Conservation (phyloP, 1,284 basidiomycete genomes). For the Caloboletus firmus region DNA sequence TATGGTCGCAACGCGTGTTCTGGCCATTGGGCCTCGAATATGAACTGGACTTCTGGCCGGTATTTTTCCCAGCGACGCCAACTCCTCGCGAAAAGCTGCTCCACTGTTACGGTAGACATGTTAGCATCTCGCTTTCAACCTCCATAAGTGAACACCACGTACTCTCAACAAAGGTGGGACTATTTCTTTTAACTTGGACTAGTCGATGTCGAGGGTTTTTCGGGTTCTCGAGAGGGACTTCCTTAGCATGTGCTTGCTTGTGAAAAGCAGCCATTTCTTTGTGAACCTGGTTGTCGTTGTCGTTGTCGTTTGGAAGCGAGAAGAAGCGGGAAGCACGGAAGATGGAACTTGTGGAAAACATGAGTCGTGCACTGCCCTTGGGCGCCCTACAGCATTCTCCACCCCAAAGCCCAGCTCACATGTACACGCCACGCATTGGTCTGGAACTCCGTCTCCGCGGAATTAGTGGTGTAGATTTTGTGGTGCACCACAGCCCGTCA, state of each 20-base stretch:
- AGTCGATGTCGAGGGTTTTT: constrained; percentile 5
- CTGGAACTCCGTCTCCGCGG: background rate
- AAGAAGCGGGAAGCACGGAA: background rate
- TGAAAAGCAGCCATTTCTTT: background rate
- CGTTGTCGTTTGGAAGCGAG: background rate
- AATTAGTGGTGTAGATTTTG: background rate
- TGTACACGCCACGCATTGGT: background rate
- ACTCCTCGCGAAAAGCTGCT: constrained; percentile 12
- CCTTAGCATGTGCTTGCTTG: background rate
- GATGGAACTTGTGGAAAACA: background rate
- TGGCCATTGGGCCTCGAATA: constrained; percentile 19
- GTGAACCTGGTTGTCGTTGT: background rate
- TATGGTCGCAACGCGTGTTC: constrained; percentile 13
- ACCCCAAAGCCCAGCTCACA: background rate
- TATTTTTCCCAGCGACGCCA: constrained; percentile 16
- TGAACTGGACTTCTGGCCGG: constrained; percentile 13
- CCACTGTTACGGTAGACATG: background rate
- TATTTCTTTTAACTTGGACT: constrained; percentile 5
- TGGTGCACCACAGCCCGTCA: background rate
- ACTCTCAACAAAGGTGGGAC: constrained; percentile 13
- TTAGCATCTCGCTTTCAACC: background rate
- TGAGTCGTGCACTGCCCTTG: background rate
- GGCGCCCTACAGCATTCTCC: background rate
- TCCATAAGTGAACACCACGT: background rate
- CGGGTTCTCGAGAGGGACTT: constrained; percentile 1